phyloP scores from a whole-genome alignment of 2,329 filamentous ascomycete species.

The Neocatenulostroma microsporum region DNA sequence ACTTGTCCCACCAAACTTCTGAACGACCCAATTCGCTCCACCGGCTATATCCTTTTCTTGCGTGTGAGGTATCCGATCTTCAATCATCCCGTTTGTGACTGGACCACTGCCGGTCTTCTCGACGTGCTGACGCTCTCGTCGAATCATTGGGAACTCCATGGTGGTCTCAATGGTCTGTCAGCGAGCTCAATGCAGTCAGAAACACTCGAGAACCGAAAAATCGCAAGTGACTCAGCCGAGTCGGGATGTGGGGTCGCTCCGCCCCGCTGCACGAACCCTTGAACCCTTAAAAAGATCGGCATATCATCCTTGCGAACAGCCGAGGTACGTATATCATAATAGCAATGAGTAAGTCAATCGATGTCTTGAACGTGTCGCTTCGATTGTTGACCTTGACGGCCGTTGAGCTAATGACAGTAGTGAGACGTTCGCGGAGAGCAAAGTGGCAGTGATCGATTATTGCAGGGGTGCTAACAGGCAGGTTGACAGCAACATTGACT shows the following conservation, averaged over 20 bases:
- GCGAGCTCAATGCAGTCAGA: neutral
- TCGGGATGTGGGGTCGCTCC: too few species aligned
- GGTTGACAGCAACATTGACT: too few species aligned
- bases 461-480: too few species aligned
- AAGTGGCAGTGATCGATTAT: too few species aligned
- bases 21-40: constrained; percentile 64
- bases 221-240: neutral
- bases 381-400: too few species aligned
- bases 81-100: constrained; percentile 8
- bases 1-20: constrained; percentile 93
- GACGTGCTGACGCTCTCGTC: constrained; percentile 4
- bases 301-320: neutral
- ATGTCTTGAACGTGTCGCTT: too few species aligned
- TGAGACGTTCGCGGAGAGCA: too few species aligned
- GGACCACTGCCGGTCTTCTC: constrained; percentile 4
- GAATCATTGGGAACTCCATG: constrained; percentile 12
- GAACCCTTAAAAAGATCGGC: too few species aligned
- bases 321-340: too few species aligned
- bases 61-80: constrained; percentile 30
- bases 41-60: constrained; percentile 43
- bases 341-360: too few species aligned
- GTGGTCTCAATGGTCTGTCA: neutral
- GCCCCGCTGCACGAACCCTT: too few species aligned
- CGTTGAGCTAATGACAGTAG: too few species aligned
- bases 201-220: neutral